Evolutionary conservation across 2,329 filamentous ascomycete genomes (phyloP), one percentile per base, ranked within the genome.

Genomic region (Fonsecaea nubica): DNA sequence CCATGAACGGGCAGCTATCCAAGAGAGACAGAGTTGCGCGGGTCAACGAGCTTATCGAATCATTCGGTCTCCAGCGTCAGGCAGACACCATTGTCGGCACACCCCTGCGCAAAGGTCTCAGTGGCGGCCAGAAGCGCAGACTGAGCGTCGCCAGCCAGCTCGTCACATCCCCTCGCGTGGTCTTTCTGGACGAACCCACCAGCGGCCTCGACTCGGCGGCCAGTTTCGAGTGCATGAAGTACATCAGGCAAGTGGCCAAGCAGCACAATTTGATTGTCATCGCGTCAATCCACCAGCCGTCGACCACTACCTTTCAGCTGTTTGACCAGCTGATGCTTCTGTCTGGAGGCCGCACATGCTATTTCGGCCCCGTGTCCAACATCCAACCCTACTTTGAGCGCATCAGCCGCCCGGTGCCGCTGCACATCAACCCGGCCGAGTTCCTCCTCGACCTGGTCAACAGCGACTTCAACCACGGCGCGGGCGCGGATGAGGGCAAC

Each of bases 141-240:
- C 84, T 94, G 7, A 91, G 90, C 71, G 89, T 96, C 4, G 92
- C 92, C 0, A 91, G 90, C 68, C 91, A 92, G 74, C 84, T 96
- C 40, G 91, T 96, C 73, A 94, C 92, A 1, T 88, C 85, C 64
- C 92, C 92, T 0, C 91, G 90, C 77, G 88, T 96, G 7, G 77
- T 96, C 30, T 95, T 96, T 74, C 80, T 96, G 36, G 91, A 95
- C 74, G 92, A 95, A 77, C 92, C 92, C 0, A 96, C 92, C 0
- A 92, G 90, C 70, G 92, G 92, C 8, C 81, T 96, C 9, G 92
- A 96, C 76, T 93, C 91, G 7, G 88, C 88, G 0, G 89, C 90
- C 0, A 91, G 89, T 65, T 89, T 83, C 70, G 91, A 96, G 76
- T 90, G 96, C 25, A 87, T 94, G 63, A 89, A 83, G 2, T 93